Evolutionary conservation across 2,329 filamentous ascomycete species (phyloP), one percentile per base, ranked within the genome.

Genomic region (Botrytis medusae): DNA sequence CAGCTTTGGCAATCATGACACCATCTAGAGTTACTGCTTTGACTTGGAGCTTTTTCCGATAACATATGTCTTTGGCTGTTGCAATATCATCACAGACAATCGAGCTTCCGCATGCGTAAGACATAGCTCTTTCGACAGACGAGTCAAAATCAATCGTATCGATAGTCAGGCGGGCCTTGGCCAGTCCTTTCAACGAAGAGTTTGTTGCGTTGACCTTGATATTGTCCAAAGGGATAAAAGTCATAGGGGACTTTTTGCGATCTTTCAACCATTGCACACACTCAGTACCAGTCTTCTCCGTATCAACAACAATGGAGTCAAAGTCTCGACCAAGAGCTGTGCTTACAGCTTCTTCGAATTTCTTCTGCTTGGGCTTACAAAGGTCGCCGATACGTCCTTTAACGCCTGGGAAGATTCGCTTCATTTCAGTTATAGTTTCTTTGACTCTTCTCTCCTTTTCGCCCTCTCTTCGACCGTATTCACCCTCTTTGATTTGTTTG

Each of bases 351-450:
- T 96, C 93, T 76, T 96, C 93, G 79, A 91, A 99, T 82, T 98
- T 98, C 84, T 97, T 98, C 84, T 98, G 94, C 83, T 98, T 98
- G 1, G 96, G 95, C 77, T 93, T 95, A 84, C 96, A 98, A 60
- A 99, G 88, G 77, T 97, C 94, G 75, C 94, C 93, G 63, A 98
- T 89, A 63, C 95, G 91, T 32, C 96, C 96, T 77, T 93, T 93
- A 62, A 99, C 95, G 64, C 95, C 95, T 1, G 94, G 93, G 78
- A 94, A 97, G 76, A 97, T 92, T 70, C 94, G 92, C 82, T 97
- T 97, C 79, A 99, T 86, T 46, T 93, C 91, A 18, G 91, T 90
- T 48, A 98, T 91, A 80, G 93, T 92, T 80, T 97, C 95, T 79
- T 93, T 94, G 79, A 92, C 90, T 74, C 90, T 87, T 40, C 88